phyloP scores from a whole-genome alignment of 1,139 yeast genomes.

The Candida anutae region DNA sequence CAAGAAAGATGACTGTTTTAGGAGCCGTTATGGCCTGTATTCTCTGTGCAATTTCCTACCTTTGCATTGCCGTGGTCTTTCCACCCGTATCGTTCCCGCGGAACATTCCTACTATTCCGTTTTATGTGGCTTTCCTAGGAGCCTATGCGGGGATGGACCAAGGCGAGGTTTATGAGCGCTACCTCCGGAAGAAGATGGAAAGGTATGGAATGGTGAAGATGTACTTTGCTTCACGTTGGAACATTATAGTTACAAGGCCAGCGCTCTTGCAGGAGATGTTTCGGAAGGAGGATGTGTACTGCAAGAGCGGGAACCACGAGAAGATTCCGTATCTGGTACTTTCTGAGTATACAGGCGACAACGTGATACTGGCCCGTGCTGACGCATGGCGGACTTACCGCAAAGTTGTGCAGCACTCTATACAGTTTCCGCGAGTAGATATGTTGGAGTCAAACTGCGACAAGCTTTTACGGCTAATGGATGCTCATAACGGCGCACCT shows the following conservation, averaged over 20 bases:
- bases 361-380: slow-evolving; percentile 56
- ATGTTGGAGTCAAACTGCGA: slow-evolving; percentile 29
- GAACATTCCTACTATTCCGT: slow-evolving; percentile 54
- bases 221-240: slow-evolving; percentile 60
- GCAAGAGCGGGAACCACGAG: slow-evolving; percentile 54
- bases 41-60: too few relatives aligned
- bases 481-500: slow-evolving; percentile 2
- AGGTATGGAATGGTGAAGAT: slow-evolving; percentile 51
- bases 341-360: slow-evolving; percentile 55
- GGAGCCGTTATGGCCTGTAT: too few relatives aligned
- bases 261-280: slow-evolving; percentile 39
- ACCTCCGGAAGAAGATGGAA: slow-evolving; percentile 12
- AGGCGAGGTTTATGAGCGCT: slow-evolving; percentile 31
- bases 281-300: slow-evolving; percentile 41
- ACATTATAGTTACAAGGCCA: slow-evolving; percentile 46
- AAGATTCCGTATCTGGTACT: slow-evolving; percentile 52
- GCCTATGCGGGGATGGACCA: slow-evolving; percentile 42
- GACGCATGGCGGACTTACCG: slow-evolving; percentile 46
- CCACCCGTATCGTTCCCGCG: slow-evolving; percentile 28
- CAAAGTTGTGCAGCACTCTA: slow-evolving; percentile 35
- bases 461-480: slow-evolving; percentile 10
- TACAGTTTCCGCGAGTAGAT: slow-evolving; percentile 41
- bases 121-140: slow-evolving; percentile 50
- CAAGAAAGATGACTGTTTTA: too few relatives aligned
- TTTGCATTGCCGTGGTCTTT: slow-evolving; percentile 10